phyloP scores from a whole-genome alignment of 768 basidiomycete genomes.

The Tricholomella constricta region DNA sequence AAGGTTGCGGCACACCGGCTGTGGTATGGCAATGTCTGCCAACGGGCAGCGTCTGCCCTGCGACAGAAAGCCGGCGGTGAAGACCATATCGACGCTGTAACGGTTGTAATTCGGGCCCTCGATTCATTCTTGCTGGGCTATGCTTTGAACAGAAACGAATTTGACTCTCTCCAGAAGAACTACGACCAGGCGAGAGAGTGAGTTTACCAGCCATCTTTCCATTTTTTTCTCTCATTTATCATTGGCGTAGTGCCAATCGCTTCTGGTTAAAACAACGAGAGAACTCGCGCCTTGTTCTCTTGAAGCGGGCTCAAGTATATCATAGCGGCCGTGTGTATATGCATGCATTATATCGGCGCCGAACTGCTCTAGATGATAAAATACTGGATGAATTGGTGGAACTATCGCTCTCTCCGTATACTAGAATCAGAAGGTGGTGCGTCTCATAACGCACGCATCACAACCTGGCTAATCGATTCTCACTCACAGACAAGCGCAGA shows the following conservation, averaged over 20 bases:
- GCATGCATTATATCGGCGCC: constrained; percentile 72
- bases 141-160: constrained; percentile 59
- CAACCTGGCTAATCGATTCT: constrained; percentile 1
- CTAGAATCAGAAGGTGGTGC: constrained; percentile 69
- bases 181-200: constrained; percentile 65
- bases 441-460: not conserved
- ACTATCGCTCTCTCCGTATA: constrained; percentile 79
- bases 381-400: constrained; percentile 70
- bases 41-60: constrained; percentile 65
- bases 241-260: constrained; percentile 53
- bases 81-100: constrained; percentile 86
- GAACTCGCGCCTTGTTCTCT: constrained; percentile 71
- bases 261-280: constrained; percentile 72
- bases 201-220: constrained; percentile 21
- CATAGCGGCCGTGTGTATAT: constrained; percentile 76
- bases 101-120: constrained; percentile 69
- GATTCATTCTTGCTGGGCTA: constrained; percentile 77
- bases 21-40: constrained; percentile 68
- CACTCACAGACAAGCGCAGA: constrained; percentile 65
- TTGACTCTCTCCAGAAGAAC: constrained; percentile 66
- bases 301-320: constrained; percentile 80
- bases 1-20: constrained; percentile 55
- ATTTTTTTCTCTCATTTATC: not conserved
- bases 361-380: constrained; percentile 73
- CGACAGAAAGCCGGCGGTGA: constrained; percentile 65